Evolutionary conservation across 305 asterid species (phyloP).

Genomic region (Solanum aculeatissimum): DNA sequence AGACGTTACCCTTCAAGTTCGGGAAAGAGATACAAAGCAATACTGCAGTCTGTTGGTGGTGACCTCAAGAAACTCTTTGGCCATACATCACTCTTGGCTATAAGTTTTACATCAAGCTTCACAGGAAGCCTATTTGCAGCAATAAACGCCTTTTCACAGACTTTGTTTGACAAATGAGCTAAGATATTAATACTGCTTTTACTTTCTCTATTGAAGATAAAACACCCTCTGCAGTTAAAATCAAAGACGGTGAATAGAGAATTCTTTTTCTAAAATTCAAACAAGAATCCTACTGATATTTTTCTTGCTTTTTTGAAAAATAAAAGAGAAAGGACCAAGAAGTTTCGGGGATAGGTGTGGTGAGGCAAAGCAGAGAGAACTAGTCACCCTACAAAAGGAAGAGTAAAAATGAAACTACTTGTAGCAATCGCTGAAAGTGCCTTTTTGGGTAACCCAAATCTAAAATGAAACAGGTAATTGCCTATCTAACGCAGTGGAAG

Average conservation of each 20-base stretch:
- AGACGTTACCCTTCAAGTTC: slow-evolving; percentile 10
- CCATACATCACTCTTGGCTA: slow-evolving; percentile 32
- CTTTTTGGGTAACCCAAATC: neutral
- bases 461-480: neutral
- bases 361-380: neutral
- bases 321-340: neutral
- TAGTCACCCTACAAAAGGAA: neutral
- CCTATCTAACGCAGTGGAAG: neutral
- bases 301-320: neutral
- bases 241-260: neutral
- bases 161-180: slow-evolving; percentile 31
- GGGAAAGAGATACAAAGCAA: slow-evolving; percentile 37
- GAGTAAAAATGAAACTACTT: neutral
- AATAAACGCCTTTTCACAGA: slow-evolving; percentile 20
- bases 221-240: slow-evolving; percentile 34
- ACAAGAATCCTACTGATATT: neutral
- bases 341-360: neutral
- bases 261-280: neutral
- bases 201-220: slow-evolving; percentile 9
- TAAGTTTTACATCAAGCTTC: slow-evolving; percentile 23
- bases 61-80: slow-evolving; percentile 26
- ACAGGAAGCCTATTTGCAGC: slow-evolving; percentile 28
- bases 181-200: slow-evolving; percentile 16
- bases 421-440: neutral
- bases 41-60: slow-evolving; percentile 32